Evolutionary conservation across 192 early-diverging fungal genomes (phyloP).

Genomic region (Obelidium mucronatum): DNA sequence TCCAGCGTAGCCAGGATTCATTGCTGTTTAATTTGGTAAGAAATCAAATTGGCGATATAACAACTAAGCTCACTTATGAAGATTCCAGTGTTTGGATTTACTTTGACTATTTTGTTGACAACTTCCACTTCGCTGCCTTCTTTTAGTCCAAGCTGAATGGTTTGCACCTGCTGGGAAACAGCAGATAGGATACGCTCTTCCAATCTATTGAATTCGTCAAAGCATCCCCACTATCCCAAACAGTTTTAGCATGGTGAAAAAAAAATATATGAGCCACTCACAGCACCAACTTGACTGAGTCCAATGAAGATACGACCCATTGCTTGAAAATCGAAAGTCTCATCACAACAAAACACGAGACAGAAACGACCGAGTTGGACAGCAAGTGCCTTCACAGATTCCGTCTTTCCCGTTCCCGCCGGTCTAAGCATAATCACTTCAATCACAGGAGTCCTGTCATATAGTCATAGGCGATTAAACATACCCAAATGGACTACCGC

Average conservation of each 20-base stretch:
- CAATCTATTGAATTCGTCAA: constrained; percentile 94
- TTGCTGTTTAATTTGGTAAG: constrained; percentile 54
- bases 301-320: constrained; percentile 99
- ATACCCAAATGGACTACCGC: constrained; percentile 91
- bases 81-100: constrained; percentile 88
- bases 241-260: background rate
- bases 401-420: constrained; percentile 99
- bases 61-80: constrained; percentile 24
- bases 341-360: constrained; percentile 99
- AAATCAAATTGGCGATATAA: too few relatives aligned
- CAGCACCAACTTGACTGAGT: constrained; percentile 97
- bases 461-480: background rate
- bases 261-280: too few relatives aligned
- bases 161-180: constrained; percentile 99
- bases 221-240: background rate
- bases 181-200: constrained; percentile 98
- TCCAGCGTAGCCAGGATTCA: constrained; percentile 74
- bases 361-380: constrained; percentile 94
- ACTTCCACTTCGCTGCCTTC: constrained; percentile 88
- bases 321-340: constrained; percentile 99
- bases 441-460: background rate
- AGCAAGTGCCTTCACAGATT: constrained; percentile 97
- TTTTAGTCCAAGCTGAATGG: constrained; percentile 95
- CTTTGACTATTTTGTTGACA: constrained; percentile 83
- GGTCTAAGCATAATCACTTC: constrained; percentile 59